A percentile compares a stretch with the other conserved stretches of the same genome.
These are phyloP conservation scores for Gossypioides kirkii DNA, from an alignment of 345 rosid genomes.

Conservation along the genomic window DNA sequence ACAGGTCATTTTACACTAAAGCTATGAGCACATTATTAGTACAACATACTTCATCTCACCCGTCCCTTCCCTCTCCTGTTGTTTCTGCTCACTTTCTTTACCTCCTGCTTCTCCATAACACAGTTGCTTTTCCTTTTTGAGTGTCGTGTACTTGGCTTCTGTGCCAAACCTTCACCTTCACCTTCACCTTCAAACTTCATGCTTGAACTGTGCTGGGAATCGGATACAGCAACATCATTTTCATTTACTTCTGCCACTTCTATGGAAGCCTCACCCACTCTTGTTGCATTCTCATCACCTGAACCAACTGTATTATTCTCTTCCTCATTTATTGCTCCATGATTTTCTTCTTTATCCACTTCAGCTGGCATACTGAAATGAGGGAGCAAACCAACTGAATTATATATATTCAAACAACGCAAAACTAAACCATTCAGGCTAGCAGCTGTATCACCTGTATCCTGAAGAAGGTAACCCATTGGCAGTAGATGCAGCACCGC, in stretches of 20 bases:
- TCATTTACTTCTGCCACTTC: not conserved
- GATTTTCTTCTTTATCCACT: not conserved
- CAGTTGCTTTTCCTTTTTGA: not conserved
- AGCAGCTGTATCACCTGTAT: slow-evolving; percentile 35
- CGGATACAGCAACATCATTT: not conserved
- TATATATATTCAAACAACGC: not conserved
- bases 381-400: not conserved
- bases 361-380: not conserved
- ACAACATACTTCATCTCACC: not conserved
- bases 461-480: slow-evolving; percentile 54
- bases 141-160: not conserved
- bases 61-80: not conserved
- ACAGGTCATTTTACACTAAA: not conserved
- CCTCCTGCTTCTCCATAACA: not conserved
- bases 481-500: slow-evolving; percentile 23
- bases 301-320: not conserved
- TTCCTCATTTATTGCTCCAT: not conserved
- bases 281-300: not conserved
- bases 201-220: not conserved
- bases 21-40: not conserved
- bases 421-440: not conserved
- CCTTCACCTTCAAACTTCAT: not conserved
- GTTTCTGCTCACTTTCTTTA: not conserved
- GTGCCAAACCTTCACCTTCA: not conserved
- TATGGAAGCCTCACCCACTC: not conserved